These are phyloP conservation scores for Mycena sp. DNA, from an alignment of 1,284 basidiomycete genomes.

Conservation along the genomic window DNA sequence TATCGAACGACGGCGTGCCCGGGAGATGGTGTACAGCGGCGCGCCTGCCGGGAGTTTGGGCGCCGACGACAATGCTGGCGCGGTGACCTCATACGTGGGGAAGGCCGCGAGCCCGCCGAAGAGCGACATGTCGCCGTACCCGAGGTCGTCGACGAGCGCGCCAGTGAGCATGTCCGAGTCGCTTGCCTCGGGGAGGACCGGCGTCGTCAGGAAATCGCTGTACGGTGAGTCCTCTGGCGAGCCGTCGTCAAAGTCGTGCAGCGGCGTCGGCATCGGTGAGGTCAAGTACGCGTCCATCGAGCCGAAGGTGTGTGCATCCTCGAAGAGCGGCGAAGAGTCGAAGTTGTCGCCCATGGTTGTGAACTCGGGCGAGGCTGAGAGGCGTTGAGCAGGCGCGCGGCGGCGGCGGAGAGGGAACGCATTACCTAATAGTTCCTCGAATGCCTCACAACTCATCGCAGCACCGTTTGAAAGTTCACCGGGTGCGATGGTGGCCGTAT, in stretches of 20 bases:
- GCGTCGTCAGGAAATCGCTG: constrained; percentile 30
- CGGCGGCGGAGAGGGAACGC: not conserved
- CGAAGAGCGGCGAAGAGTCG: not conserved
- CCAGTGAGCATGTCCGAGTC: constrained; percentile 24
- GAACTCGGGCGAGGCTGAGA: constrained; percentile 26
- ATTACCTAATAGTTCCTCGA: constrained; percentile 25
- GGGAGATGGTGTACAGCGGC: constrained; percentile 25
- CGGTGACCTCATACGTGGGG: constrained; percentile 8
- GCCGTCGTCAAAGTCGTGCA: constrained; percentile 23
- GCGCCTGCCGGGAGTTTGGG: constrained; percentile 16
- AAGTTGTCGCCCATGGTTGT: too few species aligned
- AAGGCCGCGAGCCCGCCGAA: constrained; percentile 23
- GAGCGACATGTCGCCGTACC: constrained; percentile 23
- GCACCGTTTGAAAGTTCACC: constrained; percentile 2
- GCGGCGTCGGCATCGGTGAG: constrained; percentile 24
- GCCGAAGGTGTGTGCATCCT: constrained; percentile 1
- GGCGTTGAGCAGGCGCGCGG: not conserved
- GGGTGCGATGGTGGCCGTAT: constrained; percentile 14
- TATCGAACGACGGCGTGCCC: constrained; percentile 19
- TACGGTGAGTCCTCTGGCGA: constrained; percentile 28
- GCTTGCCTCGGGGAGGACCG: constrained; percentile 18
- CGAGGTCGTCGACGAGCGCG: constrained; percentile 23
- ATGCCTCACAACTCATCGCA: constrained; percentile 19
- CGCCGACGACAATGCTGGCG: not conserved
- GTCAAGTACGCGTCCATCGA: constrained; percentile 23